Evolutionary conservation across 768 basidiomycete genomes (phyloP), one percentile per base, ranked within the genome.

Genomic region (Agrocybe pediades): DNA sequence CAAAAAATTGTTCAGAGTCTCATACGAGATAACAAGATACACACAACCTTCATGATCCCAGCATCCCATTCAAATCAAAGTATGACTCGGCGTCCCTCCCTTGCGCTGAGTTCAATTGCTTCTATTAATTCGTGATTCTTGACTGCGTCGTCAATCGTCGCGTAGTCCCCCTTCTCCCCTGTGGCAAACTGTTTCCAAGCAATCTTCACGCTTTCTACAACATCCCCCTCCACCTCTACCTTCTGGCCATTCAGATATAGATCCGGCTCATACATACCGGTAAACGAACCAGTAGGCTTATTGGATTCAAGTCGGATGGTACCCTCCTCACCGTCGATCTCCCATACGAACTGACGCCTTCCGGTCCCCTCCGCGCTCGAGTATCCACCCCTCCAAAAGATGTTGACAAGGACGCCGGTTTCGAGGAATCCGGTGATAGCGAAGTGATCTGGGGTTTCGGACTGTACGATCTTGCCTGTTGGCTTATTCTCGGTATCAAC

Each of bases 261-360:
- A n/a, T 59, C 55, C 36, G 69, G 68, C 24, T 66, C 60, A 13
- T 17, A n/a, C 2, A 68, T 56, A 41, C 63, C 54, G 41, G 65
- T 41, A 36, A 64, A 61, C 0, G 56, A 46, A 6, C 26, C 52
- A 6, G 26, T 16, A 9, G 39, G 19, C 3, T 33, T 29, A 7
- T 64, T 57, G 39, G 53, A 52, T 44, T 71, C 65, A 0, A 73
- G 16, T 6, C 56, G 41, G 39, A 71, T 66, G 7, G 54, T 54
- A 0, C 69, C 69, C 1, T 67, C 62, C 42, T 71, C 69, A 9
- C 70, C 71, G 33, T 71, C 67, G 45, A 72, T 70, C 42, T 59
- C 52, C 71, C 70, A 73, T 9, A 60, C 24, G 25, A 74, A 61
- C 8, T 57, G 57, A 25, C 49, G 58, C 19, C 67, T 58, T 5